Conservation (phyloP, 108 stramenopile species). For the Fistulifera pelliculosa region DNA sequence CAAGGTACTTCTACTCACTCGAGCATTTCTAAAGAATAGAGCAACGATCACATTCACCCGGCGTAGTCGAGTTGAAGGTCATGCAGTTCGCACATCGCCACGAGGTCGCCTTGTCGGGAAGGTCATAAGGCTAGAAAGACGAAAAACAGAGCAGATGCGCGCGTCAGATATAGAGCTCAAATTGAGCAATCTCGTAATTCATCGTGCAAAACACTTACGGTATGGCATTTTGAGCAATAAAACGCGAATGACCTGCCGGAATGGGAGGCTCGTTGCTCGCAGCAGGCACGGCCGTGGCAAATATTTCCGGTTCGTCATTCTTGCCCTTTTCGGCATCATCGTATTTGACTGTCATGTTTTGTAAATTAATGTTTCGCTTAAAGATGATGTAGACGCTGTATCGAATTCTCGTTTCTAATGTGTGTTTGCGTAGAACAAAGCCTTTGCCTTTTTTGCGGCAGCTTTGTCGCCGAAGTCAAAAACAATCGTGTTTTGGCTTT, state of each 20-base stretch:
- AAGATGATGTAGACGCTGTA: no score
- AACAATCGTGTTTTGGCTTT: no score
- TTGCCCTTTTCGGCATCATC: not conserved
- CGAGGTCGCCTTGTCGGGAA: conserved; percentile 60
- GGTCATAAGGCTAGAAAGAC: conserved; percentile 55
- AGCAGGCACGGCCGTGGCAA: not conserved
- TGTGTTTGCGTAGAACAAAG: no score
- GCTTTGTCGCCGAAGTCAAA: no score
- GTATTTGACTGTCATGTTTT: not conserved
- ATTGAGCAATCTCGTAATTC: not conserved
- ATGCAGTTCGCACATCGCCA: conserved; percentile 68
- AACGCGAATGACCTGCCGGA: conserved; percentile 62
- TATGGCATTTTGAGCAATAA: conserved; percentile 69
- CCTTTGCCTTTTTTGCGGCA: no score
- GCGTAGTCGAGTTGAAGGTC: conserved; percentile 65
- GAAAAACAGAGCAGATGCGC: conserved; percentile 1
- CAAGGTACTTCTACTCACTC: no score
- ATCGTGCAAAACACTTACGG: conserved; percentile 32
- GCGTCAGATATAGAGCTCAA: not conserved
- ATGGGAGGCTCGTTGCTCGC: conserved; percentile 33
- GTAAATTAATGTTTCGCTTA: no score
- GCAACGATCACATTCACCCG: conserved; percentile 70
- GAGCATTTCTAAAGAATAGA: conserved; percentile 33
- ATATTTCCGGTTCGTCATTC: conserved; percentile 1
- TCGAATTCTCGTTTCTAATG: no score